A percentile compares a stretch with the other conserved stretches of the same genome.
Conservation (phyloP, 2,329 filamentous ascomycete species). For the Zalaria obscura region DNA sequence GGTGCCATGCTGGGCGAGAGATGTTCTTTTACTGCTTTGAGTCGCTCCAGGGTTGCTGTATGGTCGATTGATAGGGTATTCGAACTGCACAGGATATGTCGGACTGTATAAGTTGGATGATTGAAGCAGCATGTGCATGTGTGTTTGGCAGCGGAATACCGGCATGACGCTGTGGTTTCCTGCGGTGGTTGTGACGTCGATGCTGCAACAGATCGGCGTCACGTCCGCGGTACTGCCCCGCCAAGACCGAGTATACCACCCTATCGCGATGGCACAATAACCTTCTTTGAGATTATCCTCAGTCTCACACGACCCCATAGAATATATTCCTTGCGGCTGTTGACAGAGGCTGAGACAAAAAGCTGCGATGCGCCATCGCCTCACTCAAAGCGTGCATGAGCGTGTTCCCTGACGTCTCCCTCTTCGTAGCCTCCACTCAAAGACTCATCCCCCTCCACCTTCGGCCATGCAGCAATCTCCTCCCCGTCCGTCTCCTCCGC, state of each 20-base stretch:
- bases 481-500: constrained; percentile 3
- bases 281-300: no score
- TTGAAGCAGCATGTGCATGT: neutral
- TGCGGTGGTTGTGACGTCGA: no score
- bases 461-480: constrained; percentile 9
- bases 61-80: neutral
- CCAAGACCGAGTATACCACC: no score
- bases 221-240: no score
- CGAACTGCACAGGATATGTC: neutral
- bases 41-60: neutral
- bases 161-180: neutral
- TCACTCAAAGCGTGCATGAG: neutral
- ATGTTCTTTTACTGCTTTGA: neutral
- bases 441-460: constrained; percentile 10
- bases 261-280: no score
- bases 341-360: no score
- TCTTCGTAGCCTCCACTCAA: constrained; percentile 8
- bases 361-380: no score
- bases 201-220: no score
- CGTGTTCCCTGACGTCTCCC: neutral
- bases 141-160: neutral
- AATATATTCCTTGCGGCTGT: no score
- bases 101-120: neutral
- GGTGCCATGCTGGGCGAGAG: constrained; percentile 4
- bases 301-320: no score